phyloP scores from a whole-genome alignment of 352 stramenopile genomes.

The Phytophthora fragariae region DNA sequence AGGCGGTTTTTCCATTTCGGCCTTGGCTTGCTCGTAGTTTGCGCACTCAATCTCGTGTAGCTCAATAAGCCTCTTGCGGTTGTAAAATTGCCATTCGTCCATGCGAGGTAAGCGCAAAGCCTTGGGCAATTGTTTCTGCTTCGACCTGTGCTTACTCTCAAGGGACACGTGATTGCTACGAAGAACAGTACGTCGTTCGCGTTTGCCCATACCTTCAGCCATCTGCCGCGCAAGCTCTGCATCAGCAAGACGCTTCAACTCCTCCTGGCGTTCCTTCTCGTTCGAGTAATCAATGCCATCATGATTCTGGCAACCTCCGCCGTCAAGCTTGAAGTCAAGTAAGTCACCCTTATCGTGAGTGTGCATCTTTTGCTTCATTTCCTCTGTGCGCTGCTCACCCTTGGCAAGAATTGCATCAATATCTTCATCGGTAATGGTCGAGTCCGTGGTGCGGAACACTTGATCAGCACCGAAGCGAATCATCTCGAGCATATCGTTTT shows the following conservation, averaged over 20 bases:
- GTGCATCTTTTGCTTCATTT: conserved; percentile 91
- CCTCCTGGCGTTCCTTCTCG: conserved; percentile 88
- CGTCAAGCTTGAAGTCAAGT: conserved; percentile 94
- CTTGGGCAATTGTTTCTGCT: conserved; percentile 85
- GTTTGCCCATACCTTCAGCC: conserved; percentile 85
- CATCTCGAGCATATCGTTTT: conserved; percentile 97
- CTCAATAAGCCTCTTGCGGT: conserved; percentile 78
- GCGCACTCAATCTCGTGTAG: conserved; percentile 85
- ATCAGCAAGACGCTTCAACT: conserved; percentile 85
- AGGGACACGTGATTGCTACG: conserved; percentile 58
- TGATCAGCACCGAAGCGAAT: conserved; percentile 98
- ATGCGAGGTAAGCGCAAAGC: conserved; percentile 81
- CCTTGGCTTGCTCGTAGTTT: conserved; percentile 83
- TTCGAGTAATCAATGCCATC: conserved; percentile 97
- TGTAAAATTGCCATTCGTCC: conserved; percentile 92
- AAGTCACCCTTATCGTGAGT: conserved; percentile 87
- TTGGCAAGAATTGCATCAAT: conserved; percentile 98
- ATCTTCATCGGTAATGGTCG: conserved; percentile 97
- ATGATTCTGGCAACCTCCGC: conserved; percentile 95
- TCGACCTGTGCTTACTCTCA: conserved; percentile 64
- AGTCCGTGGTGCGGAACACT: conserved; percentile 97
- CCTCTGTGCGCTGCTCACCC: conserved; percentile 85
- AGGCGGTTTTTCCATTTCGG: conserved; percentile 78
- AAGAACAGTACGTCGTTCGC: conserved; percentile 82
- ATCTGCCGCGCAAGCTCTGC: conserved; percentile 82